phyloP scores from a whole-genome alignment of 176 grass and related monocot species.

The Oryza rufipogon region DNA sequence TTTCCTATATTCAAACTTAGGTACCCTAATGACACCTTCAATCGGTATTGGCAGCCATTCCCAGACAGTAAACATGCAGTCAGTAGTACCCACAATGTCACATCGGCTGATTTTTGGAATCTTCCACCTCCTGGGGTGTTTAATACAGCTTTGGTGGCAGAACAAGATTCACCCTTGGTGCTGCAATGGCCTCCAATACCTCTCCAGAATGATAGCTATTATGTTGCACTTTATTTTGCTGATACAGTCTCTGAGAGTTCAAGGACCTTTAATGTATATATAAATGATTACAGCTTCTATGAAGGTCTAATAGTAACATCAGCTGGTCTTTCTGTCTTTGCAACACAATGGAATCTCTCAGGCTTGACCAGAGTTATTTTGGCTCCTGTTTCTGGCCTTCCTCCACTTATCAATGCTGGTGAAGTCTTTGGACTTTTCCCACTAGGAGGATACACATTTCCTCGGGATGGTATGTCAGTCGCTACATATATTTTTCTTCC shows the following conservation, averaged over 20 bases:
- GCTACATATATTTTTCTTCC: conserved; percentile 17
- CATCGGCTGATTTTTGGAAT: conserved; percentile 83
- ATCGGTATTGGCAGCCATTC: conserved; percentile 89
- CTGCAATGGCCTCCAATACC: conserved; percentile 78
- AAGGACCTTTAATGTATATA: conserved; percentile 69
- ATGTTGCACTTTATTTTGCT: conserved; percentile 91
- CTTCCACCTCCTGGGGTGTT: conserved; percentile 73
- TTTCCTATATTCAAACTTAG: conserved; percentile 49
- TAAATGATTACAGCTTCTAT: conserved; percentile 82
- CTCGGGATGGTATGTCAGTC: conserved; percentile 66
- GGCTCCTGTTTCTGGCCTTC: conserved; percentile 51
- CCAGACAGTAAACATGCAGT: conserved; percentile 56
- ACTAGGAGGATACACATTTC: conserved; percentile 61
- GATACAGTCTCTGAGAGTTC: conserved; percentile 70
- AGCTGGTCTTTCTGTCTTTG: conserved; percentile 78
- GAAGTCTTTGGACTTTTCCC: conserved; percentile 91
- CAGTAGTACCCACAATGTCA: conserved; percentile 86
- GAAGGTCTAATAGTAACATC: conserved; percentile 59
- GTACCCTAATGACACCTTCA: conserved; percentile 85
- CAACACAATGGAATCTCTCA: conserved; percentile 82
- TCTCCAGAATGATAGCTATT: conserved; percentile 87
- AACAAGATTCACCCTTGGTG: conserved; percentile 51
- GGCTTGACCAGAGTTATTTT: conserved; percentile 74
- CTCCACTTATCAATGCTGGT: conserved; percentile 88
- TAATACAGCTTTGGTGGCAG: conserved; percentile 75